A percentile compares a stretch with the other conserved stretches of the same genome.
Evolutionary conservation across 345 rosid species (phyloP).

Genomic region (Linum usitatissimum): DNA sequence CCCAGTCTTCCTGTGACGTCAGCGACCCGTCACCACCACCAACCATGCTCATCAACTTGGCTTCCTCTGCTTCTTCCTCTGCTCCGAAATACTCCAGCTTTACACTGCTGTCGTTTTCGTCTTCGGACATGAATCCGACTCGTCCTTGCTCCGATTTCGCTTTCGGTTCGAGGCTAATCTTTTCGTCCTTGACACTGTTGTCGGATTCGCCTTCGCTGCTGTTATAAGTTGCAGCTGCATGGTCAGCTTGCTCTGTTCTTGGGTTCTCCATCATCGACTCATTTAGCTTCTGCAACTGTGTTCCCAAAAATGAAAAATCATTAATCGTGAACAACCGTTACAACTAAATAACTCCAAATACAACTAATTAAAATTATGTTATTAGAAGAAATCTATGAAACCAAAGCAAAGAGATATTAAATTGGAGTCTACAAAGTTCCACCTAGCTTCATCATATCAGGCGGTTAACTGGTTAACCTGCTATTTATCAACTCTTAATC

Average conservation of each 20-base stretch:
- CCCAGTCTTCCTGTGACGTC: slow-evolving; percentile 70
- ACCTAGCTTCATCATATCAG: too few relatives aligned
- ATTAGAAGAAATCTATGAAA: too few relatives aligned
- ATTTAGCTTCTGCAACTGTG: slow-evolving; percentile 54
- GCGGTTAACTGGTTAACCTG: too few relatives aligned
- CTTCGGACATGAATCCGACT: slow-evolving; percentile 29
- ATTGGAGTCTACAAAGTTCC: too few relatives aligned
- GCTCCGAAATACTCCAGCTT: slow-evolving; percentile 50
- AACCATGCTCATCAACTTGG: slow-evolving; percentile 37
- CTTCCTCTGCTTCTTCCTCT: slow-evolving; percentile 55
- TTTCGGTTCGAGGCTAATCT: slow-evolving; percentile 24
- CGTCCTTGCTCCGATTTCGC: too few relatives aligned
- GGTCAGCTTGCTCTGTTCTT: slow-evolving; percentile 25
- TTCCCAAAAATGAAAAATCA: neutral
- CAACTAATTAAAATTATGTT: too few relatives aligned
- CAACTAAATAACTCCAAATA: too few relatives aligned
- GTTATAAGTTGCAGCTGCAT: slow-evolving; percentile 7
- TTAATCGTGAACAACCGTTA: too few relatives aligned
- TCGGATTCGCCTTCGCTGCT: slow-evolving; percentile 38
- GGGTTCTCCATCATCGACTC: slow-evolving; percentile 21
- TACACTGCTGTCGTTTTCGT: slow-evolving; percentile 24
- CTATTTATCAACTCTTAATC: too few relatives aligned
- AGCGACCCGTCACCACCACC: slow-evolving; percentile 50
- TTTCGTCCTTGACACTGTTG: slow-evolving; percentile 23
- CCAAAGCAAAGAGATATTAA: too few relatives aligned